Conservation (phyloP, 139 green algal species). For the Chlorella sp. region DNA sequence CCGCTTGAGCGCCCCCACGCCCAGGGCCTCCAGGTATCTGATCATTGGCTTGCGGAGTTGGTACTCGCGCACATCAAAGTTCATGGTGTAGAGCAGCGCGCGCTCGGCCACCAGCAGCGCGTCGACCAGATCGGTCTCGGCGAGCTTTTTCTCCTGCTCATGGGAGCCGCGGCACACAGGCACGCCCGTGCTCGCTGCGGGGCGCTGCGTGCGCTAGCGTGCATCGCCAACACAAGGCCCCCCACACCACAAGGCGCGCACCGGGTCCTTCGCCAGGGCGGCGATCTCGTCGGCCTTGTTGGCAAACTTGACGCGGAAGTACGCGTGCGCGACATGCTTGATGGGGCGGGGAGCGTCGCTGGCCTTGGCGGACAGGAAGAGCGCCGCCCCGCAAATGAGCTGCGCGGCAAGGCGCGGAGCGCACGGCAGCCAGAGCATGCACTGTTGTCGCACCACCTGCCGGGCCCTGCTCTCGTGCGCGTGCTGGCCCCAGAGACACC, state of each 20-base stretch:
- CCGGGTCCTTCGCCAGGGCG: background rate
- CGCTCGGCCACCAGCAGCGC: background rate
- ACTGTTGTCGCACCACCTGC: background rate
- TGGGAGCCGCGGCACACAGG: background rate
- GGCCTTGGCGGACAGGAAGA: constrained; percentile 6
- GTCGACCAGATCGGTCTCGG: background rate
- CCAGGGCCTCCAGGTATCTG: background rate
- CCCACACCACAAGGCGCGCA: too few species aligned
- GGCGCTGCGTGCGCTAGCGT: too few species aligned
- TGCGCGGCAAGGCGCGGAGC: background rate
- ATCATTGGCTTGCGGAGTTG: background rate
- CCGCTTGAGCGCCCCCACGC: background rate
- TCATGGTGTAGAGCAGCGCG: background rate
- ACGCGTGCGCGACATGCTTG: constrained; percentile 2
- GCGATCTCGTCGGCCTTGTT: constrained; percentile 3
- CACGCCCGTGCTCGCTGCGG: too few species aligned
- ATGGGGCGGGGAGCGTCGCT: background rate
- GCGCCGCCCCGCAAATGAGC: constrained; percentile 1
- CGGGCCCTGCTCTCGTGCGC: too few species aligned
- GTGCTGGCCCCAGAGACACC: too few species aligned
- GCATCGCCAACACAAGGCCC: too few species aligned
- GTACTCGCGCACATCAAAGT: background rate
- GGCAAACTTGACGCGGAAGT: constrained; percentile 4
- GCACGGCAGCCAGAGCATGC: background rate
- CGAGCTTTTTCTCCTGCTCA: background rate